Conservation (phyloP, 1,284 basidiomycete species). For the Ganoderma resinaceum region DNA sequence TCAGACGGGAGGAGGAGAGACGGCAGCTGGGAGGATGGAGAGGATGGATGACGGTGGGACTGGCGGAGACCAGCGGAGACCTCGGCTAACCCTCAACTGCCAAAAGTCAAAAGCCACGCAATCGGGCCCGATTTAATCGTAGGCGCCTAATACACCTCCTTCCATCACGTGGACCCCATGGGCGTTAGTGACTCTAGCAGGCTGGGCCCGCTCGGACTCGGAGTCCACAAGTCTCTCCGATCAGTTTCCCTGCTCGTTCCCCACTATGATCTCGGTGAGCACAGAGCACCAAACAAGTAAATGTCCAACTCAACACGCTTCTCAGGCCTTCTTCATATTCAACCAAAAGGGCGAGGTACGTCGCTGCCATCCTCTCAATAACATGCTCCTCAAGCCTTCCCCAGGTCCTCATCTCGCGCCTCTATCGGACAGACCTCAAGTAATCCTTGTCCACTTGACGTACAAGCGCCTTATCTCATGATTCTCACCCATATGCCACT, state of each 20-base stretch:
- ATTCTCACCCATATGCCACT: background rate
- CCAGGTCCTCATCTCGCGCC: conserved; percentile 91
- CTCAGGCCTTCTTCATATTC: conserved; percentile 97
- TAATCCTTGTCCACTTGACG: conserved; percentile 41
- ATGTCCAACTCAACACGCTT: background rate
- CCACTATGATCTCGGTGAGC: conserved; percentile 50
- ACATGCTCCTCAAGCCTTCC: conserved; percentile 4
- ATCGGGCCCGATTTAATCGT: background rate
- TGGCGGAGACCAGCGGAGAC: background rate
- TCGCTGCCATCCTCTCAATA: background rate
- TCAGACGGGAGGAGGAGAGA: background rate
- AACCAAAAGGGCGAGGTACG: conserved; percentile 96
- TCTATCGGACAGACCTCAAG: conserved; percentile 96
- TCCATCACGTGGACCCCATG: background rate
- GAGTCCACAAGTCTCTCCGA: too few relatives aligned
- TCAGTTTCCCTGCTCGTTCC: conserved; percentile 2
- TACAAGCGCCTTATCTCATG: background rate
- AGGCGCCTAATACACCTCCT: background rate
- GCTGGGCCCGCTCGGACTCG: background rate
- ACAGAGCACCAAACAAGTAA: background rate
- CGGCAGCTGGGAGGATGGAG: background rate
- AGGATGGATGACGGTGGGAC: background rate
- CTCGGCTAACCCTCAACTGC: background rate
- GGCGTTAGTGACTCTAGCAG: background rate
- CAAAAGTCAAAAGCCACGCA: background rate